Evolutionary conservation across 331 rosid genomes (phyloP).

Genomic region (Quercus phellos): DNA sequence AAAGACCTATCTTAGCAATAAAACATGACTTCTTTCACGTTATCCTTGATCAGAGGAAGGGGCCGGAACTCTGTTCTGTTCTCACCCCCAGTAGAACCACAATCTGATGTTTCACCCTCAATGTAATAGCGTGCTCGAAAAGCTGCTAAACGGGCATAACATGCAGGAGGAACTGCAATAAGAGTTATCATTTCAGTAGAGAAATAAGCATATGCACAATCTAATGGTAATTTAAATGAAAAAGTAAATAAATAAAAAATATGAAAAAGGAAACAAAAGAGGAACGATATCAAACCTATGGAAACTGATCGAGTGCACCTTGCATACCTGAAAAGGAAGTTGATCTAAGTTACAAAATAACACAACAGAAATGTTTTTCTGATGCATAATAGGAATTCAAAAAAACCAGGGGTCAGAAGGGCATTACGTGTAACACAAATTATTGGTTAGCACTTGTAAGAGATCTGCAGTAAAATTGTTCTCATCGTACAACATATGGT

Average conservation of each 20-base stretch:
- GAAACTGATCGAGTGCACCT: conserved; percentile 85
- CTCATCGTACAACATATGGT: conserved; percentile 71
- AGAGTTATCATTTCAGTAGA: too few relatives aligned
- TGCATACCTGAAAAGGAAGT: conserved; percentile 47
- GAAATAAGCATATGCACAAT: not conserved
- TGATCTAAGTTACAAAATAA: not conserved
- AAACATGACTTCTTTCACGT: conserved; percentile 66
- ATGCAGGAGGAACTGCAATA: conserved; percentile 66
- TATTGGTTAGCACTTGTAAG: conserved; percentile 57
- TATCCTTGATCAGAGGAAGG: conserved; percentile 38
- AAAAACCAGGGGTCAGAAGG: not conserved
- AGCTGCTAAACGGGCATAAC: conserved; percentile 65
- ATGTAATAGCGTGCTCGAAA: conserved; percentile 65
- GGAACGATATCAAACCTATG: conserved; percentile 33
- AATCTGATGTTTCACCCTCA: conserved; percentile 44
- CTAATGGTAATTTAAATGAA: too few relatives aligned
- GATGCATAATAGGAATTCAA: too few relatives aligned
- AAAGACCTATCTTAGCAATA: conserved; percentile 33
- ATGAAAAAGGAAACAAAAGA: not conserved
- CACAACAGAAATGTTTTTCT: not conserved
- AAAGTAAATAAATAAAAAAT: too few relatives aligned
- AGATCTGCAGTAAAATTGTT: conserved; percentile 45
- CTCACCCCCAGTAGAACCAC: conserved; percentile 26
- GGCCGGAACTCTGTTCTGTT: conserved; percentile 2
- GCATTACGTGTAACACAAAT: conserved; percentile 70